Evolutionary conservation across 2,329 filamentous ascomycete species (phyloP), one percentile per base, ranked within the genome.

Genomic region (Blastomyces gilchristii): DNA sequence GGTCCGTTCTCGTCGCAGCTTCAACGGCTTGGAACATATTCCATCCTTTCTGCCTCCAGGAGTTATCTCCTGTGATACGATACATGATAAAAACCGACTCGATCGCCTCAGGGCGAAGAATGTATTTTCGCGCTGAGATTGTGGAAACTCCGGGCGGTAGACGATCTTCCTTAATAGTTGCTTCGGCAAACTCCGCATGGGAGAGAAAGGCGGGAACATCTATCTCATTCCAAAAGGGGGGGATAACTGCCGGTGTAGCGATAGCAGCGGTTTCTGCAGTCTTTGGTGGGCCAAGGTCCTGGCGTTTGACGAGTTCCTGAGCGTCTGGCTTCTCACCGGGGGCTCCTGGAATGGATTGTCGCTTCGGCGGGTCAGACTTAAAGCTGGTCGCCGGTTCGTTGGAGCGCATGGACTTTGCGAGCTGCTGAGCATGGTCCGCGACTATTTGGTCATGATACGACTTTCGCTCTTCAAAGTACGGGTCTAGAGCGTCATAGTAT

Each of bases 21-120:
- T 88, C 80, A 60, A 94, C 85, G 25, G 87, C 81, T 67, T 86
- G 77, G 72, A 91, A 96, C 90, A 96, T 95, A 58, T 80, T 79
- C 91, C 91, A 96, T 22, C 90, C 92, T 67, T 88, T 87, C 39
- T 95, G 89, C 72, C 88, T 87, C 82, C 90, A 91, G 5, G 77
- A 74, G 1, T 82, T 76, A 67, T 94, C 88, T 59, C 90, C 91
- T 0, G 91, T 95, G 74, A 95, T 90, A 71, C 91, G 89, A 77
- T 94, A 94, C 81, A 95, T 88, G 77, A 92, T 89, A 82, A 91
- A 95, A 12, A 95, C 87, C 0, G 87, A 91, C 71, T 96, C 91
- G 69, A 96, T 91, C 0, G 89, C 90, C 78, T 96, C 91, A 34
- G 90, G 90, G 22, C 88, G 89, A 66, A 70, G 58, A 22, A 67